Evolutionary conservation across 1,284 basidiomycete species (phyloP).

Genomic region (Marasmius tenuissimus): DNA sequence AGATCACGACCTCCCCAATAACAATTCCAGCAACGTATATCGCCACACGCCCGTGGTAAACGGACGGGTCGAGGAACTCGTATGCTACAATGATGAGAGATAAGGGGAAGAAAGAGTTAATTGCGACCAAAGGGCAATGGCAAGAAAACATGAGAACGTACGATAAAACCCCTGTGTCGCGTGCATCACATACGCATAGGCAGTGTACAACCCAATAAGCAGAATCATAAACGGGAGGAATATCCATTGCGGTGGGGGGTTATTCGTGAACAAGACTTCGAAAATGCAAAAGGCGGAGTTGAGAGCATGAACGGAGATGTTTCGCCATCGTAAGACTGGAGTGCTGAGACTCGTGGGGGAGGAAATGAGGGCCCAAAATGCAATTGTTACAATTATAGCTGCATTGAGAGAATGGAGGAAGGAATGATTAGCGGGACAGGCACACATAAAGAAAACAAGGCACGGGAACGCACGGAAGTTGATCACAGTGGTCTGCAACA

Average conservation of each 20-base stretch:
- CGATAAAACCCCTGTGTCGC: conserved; percentile 63
- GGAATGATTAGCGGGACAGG: background rate
- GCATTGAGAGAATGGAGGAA: conserved; percentile 7
- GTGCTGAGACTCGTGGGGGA: conserved; percentile 29
- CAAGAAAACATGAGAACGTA: conserved; percentile 31
- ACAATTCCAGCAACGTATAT: conserved; percentile 53
- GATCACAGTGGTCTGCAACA: conserved; percentile 52
- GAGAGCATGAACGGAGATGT: conserved; percentile 61
- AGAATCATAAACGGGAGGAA: conserved; percentile 47
- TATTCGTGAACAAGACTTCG: conserved; percentile 60
- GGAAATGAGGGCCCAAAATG: conserved; percentile 65
- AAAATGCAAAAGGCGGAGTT: conserved; percentile 58
- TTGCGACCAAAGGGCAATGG: background rate
- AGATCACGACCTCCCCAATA: background rate
- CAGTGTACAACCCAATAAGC: conserved; percentile 59
- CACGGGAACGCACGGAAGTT: conserved; percentile 54
- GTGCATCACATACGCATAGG: conserved; percentile 63
- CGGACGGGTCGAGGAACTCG: conserved; percentile 33
- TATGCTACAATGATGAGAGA: conserved; percentile 27
- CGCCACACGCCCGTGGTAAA: conserved; percentile 25
- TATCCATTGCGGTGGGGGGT: conserved; percentile 53
- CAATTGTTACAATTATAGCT: conserved; percentile 69
- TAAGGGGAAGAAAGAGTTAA: background rate
- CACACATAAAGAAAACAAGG: conserved; percentile 1
- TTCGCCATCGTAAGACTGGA: conserved; percentile 48